Conservation (phyloP, 2,329 filamentous ascomycete species). For the Cylindrodendrum hubeiense region DNA sequence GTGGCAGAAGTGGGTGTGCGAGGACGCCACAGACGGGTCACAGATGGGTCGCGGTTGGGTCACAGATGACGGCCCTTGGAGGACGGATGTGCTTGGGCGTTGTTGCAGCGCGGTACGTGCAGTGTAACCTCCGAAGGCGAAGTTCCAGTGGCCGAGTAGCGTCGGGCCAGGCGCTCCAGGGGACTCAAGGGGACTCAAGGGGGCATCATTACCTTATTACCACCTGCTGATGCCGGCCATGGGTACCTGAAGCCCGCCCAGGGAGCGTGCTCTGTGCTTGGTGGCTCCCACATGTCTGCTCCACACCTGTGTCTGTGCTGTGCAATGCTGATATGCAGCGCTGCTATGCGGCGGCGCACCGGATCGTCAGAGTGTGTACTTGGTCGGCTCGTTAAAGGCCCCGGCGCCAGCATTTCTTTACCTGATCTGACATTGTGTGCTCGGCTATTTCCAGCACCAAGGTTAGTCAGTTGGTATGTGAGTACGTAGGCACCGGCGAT, state of each 20-base stretch:
- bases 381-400: background rate
- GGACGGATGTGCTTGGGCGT: conserved; percentile 1
- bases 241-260: background rate
- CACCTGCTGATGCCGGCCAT: conserved; percentile 16
- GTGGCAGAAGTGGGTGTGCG: conserved; percentile 7
- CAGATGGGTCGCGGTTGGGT: conserved; percentile 19
- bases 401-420: background rate
- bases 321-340: conserved; percentile 18
- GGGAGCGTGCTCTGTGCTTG: background rate
- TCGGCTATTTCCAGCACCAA: background rate
- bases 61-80: conserved; percentile 16
- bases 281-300: conserved; percentile 16
- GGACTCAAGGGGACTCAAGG: background rate
- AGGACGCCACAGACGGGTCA: conserved; percentile 10
- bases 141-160: conserved; percentile 17
- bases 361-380: background rate
- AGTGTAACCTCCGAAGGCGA: conserved; percentile 19
- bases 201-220: conserved; percentile 18
- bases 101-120: background rate
- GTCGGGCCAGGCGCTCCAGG: conserved; percentile 13
- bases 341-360: conserved; percentile 8
- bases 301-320: conserved; percentile 23
- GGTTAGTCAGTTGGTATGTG: background rate
- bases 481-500: background rate
- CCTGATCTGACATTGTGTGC: background rate